phyloP scores from a whole-genome alignment of 1,284 basidiomycete species.

The Austroboletus niveus region DNA sequence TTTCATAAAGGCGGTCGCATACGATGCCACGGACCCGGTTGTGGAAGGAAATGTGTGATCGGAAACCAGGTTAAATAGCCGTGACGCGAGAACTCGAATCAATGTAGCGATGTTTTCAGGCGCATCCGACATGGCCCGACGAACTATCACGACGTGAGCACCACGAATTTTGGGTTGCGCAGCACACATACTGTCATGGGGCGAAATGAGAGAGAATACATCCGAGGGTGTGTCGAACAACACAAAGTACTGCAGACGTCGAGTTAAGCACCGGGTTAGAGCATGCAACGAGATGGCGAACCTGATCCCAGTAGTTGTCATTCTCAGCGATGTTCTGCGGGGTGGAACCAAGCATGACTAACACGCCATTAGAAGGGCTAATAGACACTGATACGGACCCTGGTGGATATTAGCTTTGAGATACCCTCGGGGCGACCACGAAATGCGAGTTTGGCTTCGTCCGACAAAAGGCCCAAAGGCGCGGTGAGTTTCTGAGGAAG shows the following conservation, averaged over 20 bases:
- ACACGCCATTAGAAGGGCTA: background rate
- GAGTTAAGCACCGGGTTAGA: slow-evolving; percentile 9
- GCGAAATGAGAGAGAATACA: slow-evolving; percentile 83
- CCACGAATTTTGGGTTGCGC: slow-evolving; percentile 33
- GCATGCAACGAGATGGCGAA: slow-evolving; percentile 32
- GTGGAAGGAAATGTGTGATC: slow-evolving; percentile 80
- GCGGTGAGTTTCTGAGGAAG: slow-evolving; percentile 69
- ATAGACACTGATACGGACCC: slow-evolving; percentile 42
- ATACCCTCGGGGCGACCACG: slow-evolving; percentile 79
- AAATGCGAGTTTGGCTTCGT: slow-evolving; percentile 87
- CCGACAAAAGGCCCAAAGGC: slow-evolving; percentile 79
- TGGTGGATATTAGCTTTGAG: slow-evolving; percentile 64
- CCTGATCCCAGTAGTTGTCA: slow-evolving; percentile 85
- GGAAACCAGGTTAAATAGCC: slow-evolving; percentile 78
- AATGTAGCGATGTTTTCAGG: slow-evolving; percentile 86
- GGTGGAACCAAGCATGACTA: slow-evolving; percentile 8
- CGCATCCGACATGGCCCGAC: slow-evolving; percentile 74
- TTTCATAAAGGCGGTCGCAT: slow-evolving; percentile 69
- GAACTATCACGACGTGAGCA: slow-evolving; percentile 48
- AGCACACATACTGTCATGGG: slow-evolving; percentile 74
- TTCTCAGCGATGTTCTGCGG: slow-evolving; percentile 66
- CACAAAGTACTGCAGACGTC: slow-evolving; percentile 62
- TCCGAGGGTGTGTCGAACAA: slow-evolving; percentile 87
- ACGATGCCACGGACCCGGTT: slow-evolving; percentile 55
- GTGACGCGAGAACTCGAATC: slow-evolving; percentile 68